phyloP scores from a whole-genome alignment of 345 rosid species.

The Noccaea caerulescens region DNA sequence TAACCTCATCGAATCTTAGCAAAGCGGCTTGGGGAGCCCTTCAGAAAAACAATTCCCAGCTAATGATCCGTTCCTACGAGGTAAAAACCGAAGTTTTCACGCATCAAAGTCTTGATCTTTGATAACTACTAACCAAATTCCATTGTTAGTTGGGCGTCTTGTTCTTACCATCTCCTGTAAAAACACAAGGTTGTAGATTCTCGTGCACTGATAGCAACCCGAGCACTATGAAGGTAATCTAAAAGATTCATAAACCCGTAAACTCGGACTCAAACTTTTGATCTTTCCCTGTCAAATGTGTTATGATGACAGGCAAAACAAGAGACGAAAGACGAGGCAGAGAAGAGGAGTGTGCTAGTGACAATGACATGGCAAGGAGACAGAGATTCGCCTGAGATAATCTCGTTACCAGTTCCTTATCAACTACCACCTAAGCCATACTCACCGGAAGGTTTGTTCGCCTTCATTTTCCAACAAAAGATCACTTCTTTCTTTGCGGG shows the following conservation, averaged over 20 bases:
- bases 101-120: constrained; percentile 3
- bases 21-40: constrained; percentile 99
- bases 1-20: constrained; percentile 93
- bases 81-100: constrained; percentile 39
- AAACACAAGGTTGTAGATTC: constrained; percentile 48
- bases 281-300: constrained; percentile 4
- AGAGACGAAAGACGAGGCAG: constrained; percentile 31
- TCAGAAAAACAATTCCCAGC: constrained; percentile 89
- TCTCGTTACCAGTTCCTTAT: constrained; percentile 75
- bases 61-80: constrained; percentile 97
- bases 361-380: constrained; percentile 68
- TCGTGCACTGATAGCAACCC: constrained; percentile 57
- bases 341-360: constrained; percentile 54
- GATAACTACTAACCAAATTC: constrained; percentile 10
- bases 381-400: constrained; percentile 50
- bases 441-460: constrained; percentile 61
- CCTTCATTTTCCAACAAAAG: not conserved
- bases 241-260: not conserved
- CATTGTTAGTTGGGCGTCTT: constrained; percentile 76
- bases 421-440: constrained; percentile 81
- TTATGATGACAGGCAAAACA: constrained; percentile 32
- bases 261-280: constrained; percentile 3
- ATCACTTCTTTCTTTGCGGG: not conserved
- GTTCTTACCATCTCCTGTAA: constrained; percentile 57
- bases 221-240: constrained; percentile 31